Evolutionary conservation across 495 filamentous ascomycete species (phyloP).

Genomic region (Trichoderma parareesei): DNA sequence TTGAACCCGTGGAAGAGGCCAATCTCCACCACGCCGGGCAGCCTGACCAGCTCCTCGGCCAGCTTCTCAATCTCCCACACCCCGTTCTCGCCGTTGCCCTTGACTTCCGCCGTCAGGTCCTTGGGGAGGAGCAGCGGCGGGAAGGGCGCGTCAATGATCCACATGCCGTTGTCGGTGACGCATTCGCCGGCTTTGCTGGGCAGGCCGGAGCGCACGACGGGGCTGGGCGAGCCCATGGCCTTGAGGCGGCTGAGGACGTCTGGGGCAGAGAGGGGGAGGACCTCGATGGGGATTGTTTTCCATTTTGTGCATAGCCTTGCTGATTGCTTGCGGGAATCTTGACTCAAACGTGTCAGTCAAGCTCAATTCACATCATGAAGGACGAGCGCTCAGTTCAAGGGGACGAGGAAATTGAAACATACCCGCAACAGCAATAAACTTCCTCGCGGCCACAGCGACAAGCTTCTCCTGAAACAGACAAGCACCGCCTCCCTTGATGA

Average conservation of each 20-base stretch:
- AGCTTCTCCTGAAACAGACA: constrained; percentile 98
- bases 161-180: constrained; percentile 90
- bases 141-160: constrained; percentile 90
- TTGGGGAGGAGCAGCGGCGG: constrained; percentile 52
- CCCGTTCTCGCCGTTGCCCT: constrained; percentile 45
- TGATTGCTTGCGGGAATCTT: constrained; percentile 82
- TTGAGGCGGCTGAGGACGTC: constrained; percentile 60
- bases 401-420: constrained; percentile 23
- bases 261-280: constrained; percentile 71
- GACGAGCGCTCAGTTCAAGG: too few species aligned
- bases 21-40: constrained; percentile 84
- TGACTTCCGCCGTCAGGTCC: constrained; percentile 39
- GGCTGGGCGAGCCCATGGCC: constrained; percentile 59
- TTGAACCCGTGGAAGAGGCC: constrained; percentile 80
- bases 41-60: constrained; percentile 62
- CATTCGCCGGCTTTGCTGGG: constrained; percentile 69
- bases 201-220: constrained; percentile 58
- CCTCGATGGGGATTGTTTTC: constrained; percentile 82
- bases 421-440: constrained; percentile 89
- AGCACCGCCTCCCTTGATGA: constrained; percentile 94
- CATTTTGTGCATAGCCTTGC: constrained; percentile 68
- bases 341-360: background rate
- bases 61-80: constrained; percentile 73
- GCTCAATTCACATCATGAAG: background rate
- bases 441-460: constrained; percentile 73